A percentile compares a stretch with the other conserved stretches of the same genome.
These are phyloP conservation scores for Sanghuangporus sanghuang DNA, from an alignment of 1,284 basidiomycete genomes.

Conservation along the genomic window DNA sequence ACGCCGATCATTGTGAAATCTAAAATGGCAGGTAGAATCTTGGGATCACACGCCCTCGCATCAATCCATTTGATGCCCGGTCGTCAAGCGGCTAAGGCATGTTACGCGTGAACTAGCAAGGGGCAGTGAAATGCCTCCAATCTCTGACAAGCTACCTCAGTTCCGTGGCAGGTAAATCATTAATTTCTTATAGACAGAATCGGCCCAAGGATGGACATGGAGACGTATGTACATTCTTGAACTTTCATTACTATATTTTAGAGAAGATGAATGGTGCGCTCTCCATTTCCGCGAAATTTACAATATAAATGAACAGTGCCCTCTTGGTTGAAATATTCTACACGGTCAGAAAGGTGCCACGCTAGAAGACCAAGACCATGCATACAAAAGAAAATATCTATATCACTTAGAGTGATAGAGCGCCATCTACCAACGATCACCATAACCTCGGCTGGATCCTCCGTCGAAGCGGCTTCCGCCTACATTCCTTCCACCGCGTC, in stretches of 20 bases:
- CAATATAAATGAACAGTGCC: too few species aligned
- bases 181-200: not conserved
- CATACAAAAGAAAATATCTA: too few species aligned
- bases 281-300: too few species aligned
- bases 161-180: not conserved
- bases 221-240: not conserved
- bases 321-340: too few species aligned
- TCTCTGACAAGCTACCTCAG: not conserved
- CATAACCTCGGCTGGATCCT: constrained; percentile 14
- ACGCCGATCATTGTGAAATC: not conserved
- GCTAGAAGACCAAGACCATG: too few species aligned
- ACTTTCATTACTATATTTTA: too few species aligned
- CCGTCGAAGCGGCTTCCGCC: constrained; percentile 4
- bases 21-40: not conserved
- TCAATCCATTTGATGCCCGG: not conserved
- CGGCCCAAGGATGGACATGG: not conserved
- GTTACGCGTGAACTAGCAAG: too few species aligned
- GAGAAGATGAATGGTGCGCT: too few species aligned
- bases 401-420: not conserved
- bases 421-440: constrained; percentile 12
- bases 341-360: too few species aligned
- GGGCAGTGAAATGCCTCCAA: not conserved
- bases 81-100: not conserved
- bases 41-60: not conserved
- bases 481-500: constrained; percentile 8